A percentile compares a stretch with the other conserved stretches of the same genome.
phyloP scores from a whole-genome alignment of 2,329 filamentous ascomycete species.

The Fusarium fracticaudum region DNA sequence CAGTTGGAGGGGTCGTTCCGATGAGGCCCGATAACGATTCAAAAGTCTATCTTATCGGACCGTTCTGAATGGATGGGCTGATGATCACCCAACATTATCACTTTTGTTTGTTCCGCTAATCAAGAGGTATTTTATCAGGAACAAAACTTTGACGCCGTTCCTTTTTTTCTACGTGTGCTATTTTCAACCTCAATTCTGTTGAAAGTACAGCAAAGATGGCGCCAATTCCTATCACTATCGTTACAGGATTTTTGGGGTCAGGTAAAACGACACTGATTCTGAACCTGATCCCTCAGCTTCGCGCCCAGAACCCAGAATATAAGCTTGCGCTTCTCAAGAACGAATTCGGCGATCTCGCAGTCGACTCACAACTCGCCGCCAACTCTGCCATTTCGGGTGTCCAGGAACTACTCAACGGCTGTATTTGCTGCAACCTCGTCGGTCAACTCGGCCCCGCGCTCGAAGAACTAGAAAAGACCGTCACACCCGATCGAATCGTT shows the following conservation, averaged over 20 bases:
- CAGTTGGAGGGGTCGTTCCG: conserved; percentile 26
- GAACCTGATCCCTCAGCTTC: conserved; percentile 90
- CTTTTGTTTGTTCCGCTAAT: conserved; percentile 8
- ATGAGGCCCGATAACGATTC: conserved; percentile 37
- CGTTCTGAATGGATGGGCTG: conserved; percentile 34
- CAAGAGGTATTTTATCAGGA: conserved; percentile 37
- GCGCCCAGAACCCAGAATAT: conserved; percentile 76
- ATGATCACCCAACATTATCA: conserved; percentile 17
- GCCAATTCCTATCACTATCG: conserved; percentile 88
- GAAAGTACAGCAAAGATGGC: conserved; percentile 56
- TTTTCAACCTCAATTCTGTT: background rate
- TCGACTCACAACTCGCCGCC: conserved; percentile 91
- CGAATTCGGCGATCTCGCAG: conserved; percentile 93
- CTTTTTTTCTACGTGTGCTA: background rate
- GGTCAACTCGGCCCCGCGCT: conserved; percentile 88
- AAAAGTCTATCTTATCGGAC: conserved; percentile 39
- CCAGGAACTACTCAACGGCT: conserved; percentile 92
- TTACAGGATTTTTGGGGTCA: conserved; percentile 95
- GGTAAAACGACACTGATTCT: conserved; percentile 97
- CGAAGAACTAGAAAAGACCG: conserved; percentile 69
- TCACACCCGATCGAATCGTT: conserved; percentile 82
- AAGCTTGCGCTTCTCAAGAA: conserved; percentile 96
- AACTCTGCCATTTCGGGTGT: conserved; percentile 87
- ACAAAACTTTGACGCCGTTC: conserved; percentile 3
- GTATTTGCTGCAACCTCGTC: conserved; percentile 98